Conservation (phyloP, 139 green algal species). For the Pleodorina starrii region DNA sequence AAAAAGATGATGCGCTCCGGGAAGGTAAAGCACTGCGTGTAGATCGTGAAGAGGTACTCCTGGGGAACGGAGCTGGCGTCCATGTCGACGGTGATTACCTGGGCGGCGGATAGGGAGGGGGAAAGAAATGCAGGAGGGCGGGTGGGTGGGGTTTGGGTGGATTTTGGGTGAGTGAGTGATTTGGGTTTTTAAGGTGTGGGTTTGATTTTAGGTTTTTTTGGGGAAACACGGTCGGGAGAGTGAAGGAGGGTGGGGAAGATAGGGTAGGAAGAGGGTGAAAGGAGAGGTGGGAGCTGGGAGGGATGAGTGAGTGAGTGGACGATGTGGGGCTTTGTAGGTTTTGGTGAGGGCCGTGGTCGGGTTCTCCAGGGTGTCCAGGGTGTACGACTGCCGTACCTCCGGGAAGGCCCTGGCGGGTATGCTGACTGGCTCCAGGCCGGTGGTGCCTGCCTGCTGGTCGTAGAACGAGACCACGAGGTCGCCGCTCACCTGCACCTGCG, state of each 20-base stretch:
- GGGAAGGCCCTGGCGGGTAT: conserved; percentile 56
- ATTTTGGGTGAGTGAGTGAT: too few species aligned
- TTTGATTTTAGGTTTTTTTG: too few species aligned
- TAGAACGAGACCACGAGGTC: conserved; percentile 79
- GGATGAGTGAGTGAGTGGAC: too few species aligned
- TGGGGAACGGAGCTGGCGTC: conserved; percentile 76
- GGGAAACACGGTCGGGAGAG: neutral
- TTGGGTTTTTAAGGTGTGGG: too few species aligned
- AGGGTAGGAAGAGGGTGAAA: neutral
- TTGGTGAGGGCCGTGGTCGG: too few species aligned
- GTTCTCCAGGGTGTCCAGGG: too few species aligned
- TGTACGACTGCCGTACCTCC: conserved; percentile 29
- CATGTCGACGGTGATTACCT: conserved; percentile 67
- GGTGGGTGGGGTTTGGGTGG: too few species aligned
- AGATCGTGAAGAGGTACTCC: conserved; percentile 73
- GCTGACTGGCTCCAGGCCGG: conserved; percentile 15
- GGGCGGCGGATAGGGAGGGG: too few species aligned
- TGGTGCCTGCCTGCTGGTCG: conserved; percentile 70
- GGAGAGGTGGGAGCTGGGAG: neutral
- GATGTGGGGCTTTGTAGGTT: too few species aligned
- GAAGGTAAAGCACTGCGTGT: conserved; percentile 81
- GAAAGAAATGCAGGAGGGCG: too few species aligned
- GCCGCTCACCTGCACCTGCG: conserved; percentile 64
- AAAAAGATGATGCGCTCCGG: conserved; percentile 87
- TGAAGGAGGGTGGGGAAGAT: neutral